Conservation (phyloP, 129 eudicot species). For the Chrysanthemum lavandulifolium region DNA sequence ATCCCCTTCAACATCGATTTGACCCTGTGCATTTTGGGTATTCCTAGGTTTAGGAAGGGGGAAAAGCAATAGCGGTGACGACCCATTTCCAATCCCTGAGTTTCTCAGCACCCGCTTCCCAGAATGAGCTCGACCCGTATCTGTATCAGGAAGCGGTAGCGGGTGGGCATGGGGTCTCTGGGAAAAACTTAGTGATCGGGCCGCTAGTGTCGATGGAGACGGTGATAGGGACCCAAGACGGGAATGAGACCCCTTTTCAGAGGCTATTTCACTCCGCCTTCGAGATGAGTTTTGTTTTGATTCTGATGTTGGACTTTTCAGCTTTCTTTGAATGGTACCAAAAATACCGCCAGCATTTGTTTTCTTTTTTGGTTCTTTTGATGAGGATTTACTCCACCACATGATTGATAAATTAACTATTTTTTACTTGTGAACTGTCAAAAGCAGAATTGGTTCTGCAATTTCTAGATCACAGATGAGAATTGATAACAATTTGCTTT, state of each 20-base stretch:
- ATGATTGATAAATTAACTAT: conserved; percentile 26
- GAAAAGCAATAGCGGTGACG: conserved; percentile 29
- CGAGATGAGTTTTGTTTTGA: conserved; percentile 29
- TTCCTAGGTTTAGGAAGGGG: conserved; percentile 41
- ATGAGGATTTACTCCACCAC: conserved; percentile 67
- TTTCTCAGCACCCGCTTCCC: conserved; percentile 38
- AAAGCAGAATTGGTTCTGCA: conserved; percentile 11
- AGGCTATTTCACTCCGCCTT: conserved; percentile 33
- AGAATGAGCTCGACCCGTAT: conserved; percentile 28
- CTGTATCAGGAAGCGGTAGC: conserved; percentile 48
- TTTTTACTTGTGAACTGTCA: conserved; percentile 9
- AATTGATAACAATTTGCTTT: conserved; percentile 26
- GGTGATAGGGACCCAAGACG: conserved; percentile 27
- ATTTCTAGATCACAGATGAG: conserved; percentile 27
- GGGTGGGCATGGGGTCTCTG: conserved; percentile 49
- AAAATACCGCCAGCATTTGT: conserved; percentile 37
- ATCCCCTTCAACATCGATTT: conserved; percentile 44
- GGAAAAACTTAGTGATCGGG: conserved; percentile 51
- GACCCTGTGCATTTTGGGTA: conserved; percentile 27
- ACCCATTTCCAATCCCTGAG: conserved; percentile 27
- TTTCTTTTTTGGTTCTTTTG: conserved; percentile 54
- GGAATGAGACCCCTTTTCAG: conserved; percentile 42
- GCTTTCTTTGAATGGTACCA: conserved; percentile 46
- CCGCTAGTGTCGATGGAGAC: conserved; percentile 40
- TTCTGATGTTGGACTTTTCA: conserved; percentile 40